Evolutionary conservation across 2,329 filamentous ascomycete genomes (phyloP).

Genomic region (Alternaria conjuncta): DNA sequence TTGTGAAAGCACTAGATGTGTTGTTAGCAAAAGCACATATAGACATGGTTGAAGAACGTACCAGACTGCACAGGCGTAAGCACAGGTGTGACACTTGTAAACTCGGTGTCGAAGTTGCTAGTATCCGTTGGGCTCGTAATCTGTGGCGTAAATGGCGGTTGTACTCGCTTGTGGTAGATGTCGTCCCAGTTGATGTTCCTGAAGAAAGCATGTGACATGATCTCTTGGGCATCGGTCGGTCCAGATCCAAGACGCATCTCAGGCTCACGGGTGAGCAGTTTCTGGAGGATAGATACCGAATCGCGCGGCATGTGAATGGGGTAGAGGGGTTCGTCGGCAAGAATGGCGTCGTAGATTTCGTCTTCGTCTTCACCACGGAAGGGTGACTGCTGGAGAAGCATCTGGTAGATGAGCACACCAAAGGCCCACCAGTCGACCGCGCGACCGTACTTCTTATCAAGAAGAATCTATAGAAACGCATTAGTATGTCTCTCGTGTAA

Average conservation of each 20-base stretch:
- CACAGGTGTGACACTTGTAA: constrained; percentile 97
- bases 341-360: constrained; percentile 98
- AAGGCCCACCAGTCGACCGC: constrained; percentile 99
- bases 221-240: constrained; percentile 95
- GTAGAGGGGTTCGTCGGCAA: constrained; percentile 95
- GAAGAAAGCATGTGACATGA: constrained; percentile 99
- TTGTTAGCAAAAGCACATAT: constrained; percentile 18
- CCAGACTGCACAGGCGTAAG: constrained; percentile 96
- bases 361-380: constrained; percentile 99
- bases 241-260: constrained; percentile 92
- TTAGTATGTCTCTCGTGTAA: too few relatives aligned
- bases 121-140: constrained; percentile 95
- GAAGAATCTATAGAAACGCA: too few relatives aligned
- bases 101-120: constrained; percentile 99
- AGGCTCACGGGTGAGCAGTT: constrained; percentile 92
- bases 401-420: constrained; percentile 98
- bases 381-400: constrained; percentile 97
- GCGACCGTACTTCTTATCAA: constrained; percentile 98
- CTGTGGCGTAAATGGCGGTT: constrained; percentile 85
- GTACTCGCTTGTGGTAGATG: constrained; percentile 92
- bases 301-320: constrained; percentile 99
- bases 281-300: constrained; percentile 96
- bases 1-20: constrained; percentile 80
- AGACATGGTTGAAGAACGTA: constrained; percentile 59
- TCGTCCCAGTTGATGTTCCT: constrained; percentile 98